These are phyloP conservation scores for Scedosporium minutisporum DNA, from an alignment of 2,329 filamentous ascomycete species.

Conservation along the genomic window DNA sequence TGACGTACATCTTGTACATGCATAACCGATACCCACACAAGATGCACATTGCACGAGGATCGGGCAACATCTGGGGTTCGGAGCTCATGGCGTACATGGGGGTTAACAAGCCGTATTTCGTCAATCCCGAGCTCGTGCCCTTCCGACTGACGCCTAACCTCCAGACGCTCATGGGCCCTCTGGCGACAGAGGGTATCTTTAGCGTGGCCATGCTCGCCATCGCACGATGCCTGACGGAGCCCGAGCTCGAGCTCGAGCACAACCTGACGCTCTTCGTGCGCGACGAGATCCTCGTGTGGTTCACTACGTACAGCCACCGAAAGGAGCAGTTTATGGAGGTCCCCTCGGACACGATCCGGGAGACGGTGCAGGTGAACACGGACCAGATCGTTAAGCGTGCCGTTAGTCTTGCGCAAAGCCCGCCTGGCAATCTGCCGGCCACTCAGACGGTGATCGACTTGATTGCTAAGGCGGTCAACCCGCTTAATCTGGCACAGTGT, in stretches of 20 bases:
- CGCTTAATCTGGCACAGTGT: conserved; percentile 75
- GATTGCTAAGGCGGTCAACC: conserved; percentile 86
- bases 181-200: conserved; percentile 94
- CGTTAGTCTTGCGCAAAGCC: conserved; percentile 68
- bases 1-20: conserved; percentile 98
- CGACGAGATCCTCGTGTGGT: conserved; percentile 98
- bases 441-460: conserved; percentile 96
- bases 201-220: conserved; percentile 95
- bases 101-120: conserved; percentile 74
- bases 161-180: conserved; percentile 89
- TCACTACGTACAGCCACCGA: conserved; percentile 63
- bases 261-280: conserved; percentile 90
- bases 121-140: conserved; percentile 89
- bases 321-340: conserved; percentile 29
- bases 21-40: conserved; percentile 93
- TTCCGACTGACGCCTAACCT: conserved; percentile 96
- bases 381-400: conserved; percentile 89
- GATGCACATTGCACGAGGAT: conserved; percentile 77
- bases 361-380: conserved; percentile 75
- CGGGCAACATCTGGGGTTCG: conserved; percentile 91
- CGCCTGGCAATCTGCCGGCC: conserved; percentile 74
- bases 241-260: conserved; percentile 84
- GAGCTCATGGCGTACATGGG: conserved; percentile 90
- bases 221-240: conserved; percentile 84
- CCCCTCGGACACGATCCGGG: conserved; percentile 58